Evolutionary conservation across 768 basidiomycete species (phyloP).

Genomic region (Macrolepiota fuliginosa): DNA sequence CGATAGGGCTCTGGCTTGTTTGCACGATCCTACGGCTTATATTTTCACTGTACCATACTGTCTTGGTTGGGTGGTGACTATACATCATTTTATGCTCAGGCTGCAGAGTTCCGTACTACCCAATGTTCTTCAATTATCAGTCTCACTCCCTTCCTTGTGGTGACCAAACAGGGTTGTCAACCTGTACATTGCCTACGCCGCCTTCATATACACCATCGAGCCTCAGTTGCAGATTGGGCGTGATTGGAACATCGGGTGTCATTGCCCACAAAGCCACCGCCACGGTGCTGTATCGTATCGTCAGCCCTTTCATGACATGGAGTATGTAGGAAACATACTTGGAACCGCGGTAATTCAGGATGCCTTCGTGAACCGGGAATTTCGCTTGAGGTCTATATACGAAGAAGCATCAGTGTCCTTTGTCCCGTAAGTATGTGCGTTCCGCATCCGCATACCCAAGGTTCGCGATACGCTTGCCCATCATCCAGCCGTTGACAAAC

Average conservation of each 20-base stretch:
- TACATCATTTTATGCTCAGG: no score
- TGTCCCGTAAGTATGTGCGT: neutral
- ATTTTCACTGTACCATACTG: no score
- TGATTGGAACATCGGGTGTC: slow-evolving; percentile 41
- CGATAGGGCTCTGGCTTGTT: no score
- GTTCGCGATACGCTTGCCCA: slow-evolving; percentile 79
- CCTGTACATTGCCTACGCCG: slow-evolving; percentile 55
- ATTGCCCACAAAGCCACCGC: slow-evolving; percentile 72
- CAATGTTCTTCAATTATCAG: neutral
- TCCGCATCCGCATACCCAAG: slow-evolving; percentile 47
- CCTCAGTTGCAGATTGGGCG: slow-evolving; percentile 51
- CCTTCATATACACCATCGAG: slow-evolving; percentile 62
- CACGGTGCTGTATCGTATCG: slow-evolving; percentile 37
- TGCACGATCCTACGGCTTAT: no score
- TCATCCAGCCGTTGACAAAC: slow-evolving; percentile 89
- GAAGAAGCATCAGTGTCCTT: neutral
- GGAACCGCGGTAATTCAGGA: slow-evolving; percentile 66
- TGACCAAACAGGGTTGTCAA: slow-evolving; percentile 62
- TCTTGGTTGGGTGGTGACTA: no score
- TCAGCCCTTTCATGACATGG: neutral
- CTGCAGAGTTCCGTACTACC: no score
- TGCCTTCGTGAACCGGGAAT: slow-evolving; percentile 84
- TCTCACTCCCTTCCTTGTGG: slow-evolving; percentile 18
- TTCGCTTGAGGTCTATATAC: slow-evolving; percentile 63
- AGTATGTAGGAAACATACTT: slow-evolving; percentile 46